Percentiles rank a stretch among this genome's conserved stretches.
These are phyloP conservation scores for Perkinsus olseni DNA, from an alignment of 169 alveolate genomes.

Conservation along the genomic window DNA sequence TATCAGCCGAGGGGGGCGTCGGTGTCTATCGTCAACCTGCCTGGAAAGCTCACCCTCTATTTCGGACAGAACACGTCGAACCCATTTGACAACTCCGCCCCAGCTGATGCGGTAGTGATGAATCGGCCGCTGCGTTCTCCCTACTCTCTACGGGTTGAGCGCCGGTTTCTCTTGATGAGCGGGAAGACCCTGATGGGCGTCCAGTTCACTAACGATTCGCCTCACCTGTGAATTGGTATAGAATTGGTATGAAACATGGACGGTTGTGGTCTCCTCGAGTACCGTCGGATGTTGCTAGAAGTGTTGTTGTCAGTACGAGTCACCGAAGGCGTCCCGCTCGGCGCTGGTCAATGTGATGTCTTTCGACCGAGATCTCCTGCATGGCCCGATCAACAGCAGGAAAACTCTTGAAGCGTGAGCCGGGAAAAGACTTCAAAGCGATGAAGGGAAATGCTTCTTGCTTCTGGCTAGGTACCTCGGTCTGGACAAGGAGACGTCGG, in stretches of 20 bases:
- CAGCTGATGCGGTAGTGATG: neutral
- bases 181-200: too few relatives aligned
- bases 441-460: too few relatives aligned
- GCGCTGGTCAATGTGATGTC: neutral
- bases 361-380: neutral
- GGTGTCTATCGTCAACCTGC: neutral
- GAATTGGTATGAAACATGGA: too few relatives aligned
- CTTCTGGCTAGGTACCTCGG: neutral
- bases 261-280: too few relatives aligned
- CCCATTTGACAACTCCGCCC: neutral
- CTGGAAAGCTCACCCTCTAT: neutral
- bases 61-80: neutral
- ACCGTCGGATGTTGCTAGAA: too few relatives aligned
- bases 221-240: too few relatives aligned
- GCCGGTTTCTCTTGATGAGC: too few relatives aligned
- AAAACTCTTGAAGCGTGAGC: neutral
- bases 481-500: neutral
- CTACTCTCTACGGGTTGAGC: too few relatives aligned
- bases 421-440: too few relatives aligned
- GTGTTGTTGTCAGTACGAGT: neutral
- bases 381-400: neutral
- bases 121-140: too few relatives aligned
- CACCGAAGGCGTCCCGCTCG: neutral
- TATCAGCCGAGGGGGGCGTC: neutral
- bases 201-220: too few relatives aligned